These are phyloP conservation scores for Berkeleyomyces rouxiae DNA, from an alignment of 2,329 filamentous ascomycete genomes.

Conservation along the genomic window DNA sequence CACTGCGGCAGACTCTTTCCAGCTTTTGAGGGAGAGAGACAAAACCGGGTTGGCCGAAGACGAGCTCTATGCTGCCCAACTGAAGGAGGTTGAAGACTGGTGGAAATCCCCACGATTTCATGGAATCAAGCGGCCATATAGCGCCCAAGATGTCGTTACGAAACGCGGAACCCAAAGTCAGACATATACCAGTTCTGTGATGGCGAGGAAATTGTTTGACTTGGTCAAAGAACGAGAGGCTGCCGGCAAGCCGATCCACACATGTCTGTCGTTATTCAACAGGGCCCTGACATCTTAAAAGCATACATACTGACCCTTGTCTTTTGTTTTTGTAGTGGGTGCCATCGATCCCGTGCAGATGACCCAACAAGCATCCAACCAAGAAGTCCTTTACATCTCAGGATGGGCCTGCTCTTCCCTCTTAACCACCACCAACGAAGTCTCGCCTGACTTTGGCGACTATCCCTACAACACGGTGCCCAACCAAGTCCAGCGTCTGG, in stretches of 20 bases:
- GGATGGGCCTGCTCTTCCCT: conserved; percentile 96
- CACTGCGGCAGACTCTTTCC: conserved; percentile 60
- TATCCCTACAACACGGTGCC: conserved; percentile 99
- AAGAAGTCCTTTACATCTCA: conserved; percentile 89
- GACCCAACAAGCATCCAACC: conserved; percentile 93
- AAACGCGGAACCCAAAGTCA: conserved; percentile 82
- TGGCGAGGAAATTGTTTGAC: conserved; percentile 90
- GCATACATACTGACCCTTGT: conserved; percentile 13
- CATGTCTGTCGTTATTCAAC: conserved; percentile 42
- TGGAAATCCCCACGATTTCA: conserved; percentile 73
- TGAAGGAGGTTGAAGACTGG: conserved; percentile 76
- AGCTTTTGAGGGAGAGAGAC: conserved; percentile 59
- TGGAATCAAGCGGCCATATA: conserved; percentile 84
- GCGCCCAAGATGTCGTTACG: conserved; percentile 76
- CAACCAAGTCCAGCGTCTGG: conserved; percentile 88
- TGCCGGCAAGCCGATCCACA: conserved; percentile 79
- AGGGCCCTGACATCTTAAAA: not conserved
- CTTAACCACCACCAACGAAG: conserved; percentile 87
- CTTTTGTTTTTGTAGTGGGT: conserved; percentile 45
- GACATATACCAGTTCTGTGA: conserved; percentile 78
- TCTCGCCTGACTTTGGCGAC: conserved; percentile 93
- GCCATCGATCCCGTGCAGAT: conserved; percentile 98
- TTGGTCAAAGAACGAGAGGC: conserved; percentile 62
- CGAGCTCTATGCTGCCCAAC: conserved; percentile 64
- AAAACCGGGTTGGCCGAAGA: conserved; percentile 75